Evolutionary conservation across 306 rosid species (phyloP).

Genomic region (Lablab purpureus): DNA sequence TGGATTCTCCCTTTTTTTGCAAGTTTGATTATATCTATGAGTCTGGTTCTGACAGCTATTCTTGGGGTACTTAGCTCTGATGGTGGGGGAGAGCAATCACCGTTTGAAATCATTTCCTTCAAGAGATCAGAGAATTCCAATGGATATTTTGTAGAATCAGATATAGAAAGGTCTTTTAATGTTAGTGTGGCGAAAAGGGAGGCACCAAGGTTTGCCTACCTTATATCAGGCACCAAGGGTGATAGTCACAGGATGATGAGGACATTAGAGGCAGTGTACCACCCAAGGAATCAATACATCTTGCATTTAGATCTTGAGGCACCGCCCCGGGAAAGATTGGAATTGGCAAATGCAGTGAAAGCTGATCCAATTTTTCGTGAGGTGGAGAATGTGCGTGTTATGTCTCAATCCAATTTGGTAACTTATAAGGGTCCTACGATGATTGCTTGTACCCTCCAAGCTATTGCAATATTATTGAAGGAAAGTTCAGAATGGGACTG

Average conservation of each 20-base stretch:
- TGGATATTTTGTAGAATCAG: conserved; percentile 79
- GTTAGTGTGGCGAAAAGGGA: conserved; percentile 43
- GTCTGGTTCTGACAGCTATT: conserved; percentile 69
- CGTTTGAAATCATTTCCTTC: conserved; percentile 63
- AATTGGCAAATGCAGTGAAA: conserved; percentile 79
- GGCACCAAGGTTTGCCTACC: conserved; percentile 89
- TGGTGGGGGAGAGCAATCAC: conserved; percentile 62
- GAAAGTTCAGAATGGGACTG: conserved; percentile 81
- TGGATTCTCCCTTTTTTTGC: conserved; percentile 92
- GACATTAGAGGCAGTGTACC: conserved; percentile 91
- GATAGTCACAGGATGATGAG: conserved; percentile 96
- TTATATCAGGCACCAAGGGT: conserved; percentile 95
- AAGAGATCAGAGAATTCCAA: conserved; percentile 62
- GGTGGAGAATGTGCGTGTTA: conserved; percentile 89
- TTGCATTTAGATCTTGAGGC: conserved; percentile 99
- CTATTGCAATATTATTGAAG: conserved; percentile 85
- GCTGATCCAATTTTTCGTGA: conserved; percentile 80
- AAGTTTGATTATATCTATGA: conserved; percentile 72
- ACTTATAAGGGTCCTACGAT: conserved; percentile 98
- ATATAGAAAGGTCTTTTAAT: conserved; percentile 57
- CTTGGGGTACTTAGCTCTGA: conserved; percentile 63
- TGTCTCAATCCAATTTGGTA: conserved; percentile 89
- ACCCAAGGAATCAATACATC: conserved; percentile 90
- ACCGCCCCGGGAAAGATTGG: conserved; percentile 96
- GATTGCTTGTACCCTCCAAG: conserved; percentile 99